Evolutionary conservation across 2,329 filamentous ascomycete species (phyloP).

Genomic region (Aspergillus thermomutatus): DNA sequence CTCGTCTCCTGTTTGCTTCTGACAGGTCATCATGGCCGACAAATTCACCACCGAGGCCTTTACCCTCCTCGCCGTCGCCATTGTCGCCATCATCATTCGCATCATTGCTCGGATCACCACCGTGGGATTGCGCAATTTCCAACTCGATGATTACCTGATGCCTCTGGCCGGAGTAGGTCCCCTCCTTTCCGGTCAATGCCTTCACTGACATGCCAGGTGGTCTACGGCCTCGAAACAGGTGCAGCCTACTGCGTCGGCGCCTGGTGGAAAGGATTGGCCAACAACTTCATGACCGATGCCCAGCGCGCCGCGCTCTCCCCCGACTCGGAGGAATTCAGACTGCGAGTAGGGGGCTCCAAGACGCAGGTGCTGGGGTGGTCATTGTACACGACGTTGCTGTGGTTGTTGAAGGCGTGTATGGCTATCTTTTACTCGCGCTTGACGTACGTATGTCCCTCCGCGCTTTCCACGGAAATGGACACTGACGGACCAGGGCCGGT

Average conservation of each 20-base stretch:
- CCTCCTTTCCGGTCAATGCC: too few species aligned
- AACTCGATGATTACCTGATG: slow-evolving; percentile 60
- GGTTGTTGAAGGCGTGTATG: slow-evolving; percentile 55
- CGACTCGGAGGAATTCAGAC: slow-evolving; percentile 44
- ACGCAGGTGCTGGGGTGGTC: slow-evolving; percentile 55
- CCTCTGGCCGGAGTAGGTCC: slow-evolving; percentile 48
- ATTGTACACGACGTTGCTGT: slow-evolving; percentile 51
- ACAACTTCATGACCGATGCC: slow-evolving; percentile 55
- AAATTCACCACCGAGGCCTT: slow-evolving; percentile 47
- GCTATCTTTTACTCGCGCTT: slow-evolving; percentile 56
- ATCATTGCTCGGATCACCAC: slow-evolving; percentile 48
- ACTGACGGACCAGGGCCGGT: slow-evolving; percentile 31
- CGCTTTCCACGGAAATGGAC: not conserved
- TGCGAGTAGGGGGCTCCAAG: slow-evolving; percentile 53
- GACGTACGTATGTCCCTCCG: slow-evolving; percentile 40
- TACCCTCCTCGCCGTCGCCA: slow-evolving; percentile 50
- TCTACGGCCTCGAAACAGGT: slow-evolving; percentile 51
- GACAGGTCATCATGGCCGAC: slow-evolving; percentile 5
- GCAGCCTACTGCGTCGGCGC: slow-evolving; percentile 51
- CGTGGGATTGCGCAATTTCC: slow-evolving; percentile 51
- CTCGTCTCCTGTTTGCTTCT: not conserved
- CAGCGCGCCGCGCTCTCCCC: slow-evolving; percentile 47
- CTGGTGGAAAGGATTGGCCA: slow-evolving; percentile 51
- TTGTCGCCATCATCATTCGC: slow-evolving; percentile 50
- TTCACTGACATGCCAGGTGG: slow-evolving; percentile 32